phyloP scores from a whole-genome alignment of 2,329 filamentous ascomycete species.

The Colletotrichum camelliae region DNA sequence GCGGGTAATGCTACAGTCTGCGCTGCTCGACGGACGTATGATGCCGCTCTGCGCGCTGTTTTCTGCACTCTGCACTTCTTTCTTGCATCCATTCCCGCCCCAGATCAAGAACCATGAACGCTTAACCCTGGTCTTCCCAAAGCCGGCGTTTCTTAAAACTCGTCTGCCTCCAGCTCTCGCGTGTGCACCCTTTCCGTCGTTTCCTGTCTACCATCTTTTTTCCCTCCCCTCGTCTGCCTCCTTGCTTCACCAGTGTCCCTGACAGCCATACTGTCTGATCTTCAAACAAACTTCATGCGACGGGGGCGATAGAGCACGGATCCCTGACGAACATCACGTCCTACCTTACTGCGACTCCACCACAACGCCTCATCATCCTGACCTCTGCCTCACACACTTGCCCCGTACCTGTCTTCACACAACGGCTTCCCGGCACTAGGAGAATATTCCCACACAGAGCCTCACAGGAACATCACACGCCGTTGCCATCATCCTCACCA shows the following conservation, averaged over 20 bases:
- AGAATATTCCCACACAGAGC: slow-evolving; percentile 12
- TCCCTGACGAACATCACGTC: slow-evolving; percentile 20
- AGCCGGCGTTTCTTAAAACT: slow-evolving; percentile 26
- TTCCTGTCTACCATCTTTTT: slow-evolving; percentile 31
- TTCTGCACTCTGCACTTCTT: slow-evolving; percentile 21
- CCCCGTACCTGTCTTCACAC: background rate
- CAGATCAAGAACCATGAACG: background rate
- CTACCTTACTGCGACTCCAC: slow-evolving; percentile 18
- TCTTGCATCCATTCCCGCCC: slow-evolving; percentile 12
- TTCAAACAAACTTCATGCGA: slow-evolving; percentile 36
- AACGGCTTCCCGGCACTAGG: slow-evolving; percentile 19
- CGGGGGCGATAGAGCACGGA: slow-evolving; percentile 26
- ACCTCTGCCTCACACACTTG: slow-evolving; percentile 9
- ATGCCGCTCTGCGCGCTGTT: background rate
- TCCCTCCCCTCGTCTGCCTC: slow-evolving; percentile 35
- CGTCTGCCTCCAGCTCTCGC: slow-evolving; percentile 32
- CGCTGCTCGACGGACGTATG: background rate
- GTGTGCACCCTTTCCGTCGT: background rate
- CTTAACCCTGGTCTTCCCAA: background rate
- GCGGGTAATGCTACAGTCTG: slow-evolving; percentile 1
- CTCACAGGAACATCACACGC: slow-evolving; percentile 14
- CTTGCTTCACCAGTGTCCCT: slow-evolving; percentile 28
- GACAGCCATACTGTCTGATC: slow-evolving; percentile 39
- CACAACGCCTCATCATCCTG: slow-evolving; percentile 18
- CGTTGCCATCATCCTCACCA: background rate